Conservation (phyloP, 2,329 filamentous ascomycete genomes). For the Teratosphaeria nubilosa region DNA sequence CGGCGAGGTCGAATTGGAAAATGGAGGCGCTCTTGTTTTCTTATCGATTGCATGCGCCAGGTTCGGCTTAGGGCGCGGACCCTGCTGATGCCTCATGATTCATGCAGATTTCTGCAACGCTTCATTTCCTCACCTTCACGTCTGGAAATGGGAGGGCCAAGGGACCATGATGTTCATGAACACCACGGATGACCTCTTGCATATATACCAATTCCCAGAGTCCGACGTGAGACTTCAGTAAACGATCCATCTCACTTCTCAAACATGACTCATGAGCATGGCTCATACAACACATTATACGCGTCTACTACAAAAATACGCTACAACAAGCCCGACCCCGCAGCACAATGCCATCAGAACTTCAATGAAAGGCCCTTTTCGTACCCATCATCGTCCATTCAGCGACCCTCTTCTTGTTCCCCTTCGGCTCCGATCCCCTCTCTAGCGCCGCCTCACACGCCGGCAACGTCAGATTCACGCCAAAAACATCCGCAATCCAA, state of each 20-base stretch:
- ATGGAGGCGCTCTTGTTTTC: not conserved
- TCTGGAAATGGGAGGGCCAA: too few species aligned
- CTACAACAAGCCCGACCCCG: not conserved
- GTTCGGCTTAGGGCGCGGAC: not conserved
- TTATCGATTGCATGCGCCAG: not conserved
- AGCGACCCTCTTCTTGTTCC: not conserved
- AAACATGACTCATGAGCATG: too few species aligned
- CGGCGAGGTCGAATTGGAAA: not conserved
- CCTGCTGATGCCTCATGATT: too few species aligned
- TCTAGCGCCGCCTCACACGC: conserved; percentile 23
- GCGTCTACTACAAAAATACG: not conserved
- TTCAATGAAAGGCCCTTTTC: not conserved
- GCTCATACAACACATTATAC: too few species aligned
- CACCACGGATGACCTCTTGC: too few species aligned
- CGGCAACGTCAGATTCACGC: conserved; percentile 43
- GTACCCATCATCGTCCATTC: not conserved
- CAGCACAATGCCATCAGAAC: not conserved
- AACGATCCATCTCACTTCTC: too few species aligned
- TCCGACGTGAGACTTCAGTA: too few species aligned
- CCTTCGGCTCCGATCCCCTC: not conserved
- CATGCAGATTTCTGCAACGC: too few species aligned
- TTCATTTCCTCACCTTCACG: too few species aligned
- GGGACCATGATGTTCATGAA: too few species aligned
- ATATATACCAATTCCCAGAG: too few species aligned
- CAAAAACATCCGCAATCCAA: conserved; percentile 56